Evolutionary conservation across 306 rosid species (phyloP), one percentile per base, ranked within the genome.

Genomic region (Rosa lucieae): DNA sequence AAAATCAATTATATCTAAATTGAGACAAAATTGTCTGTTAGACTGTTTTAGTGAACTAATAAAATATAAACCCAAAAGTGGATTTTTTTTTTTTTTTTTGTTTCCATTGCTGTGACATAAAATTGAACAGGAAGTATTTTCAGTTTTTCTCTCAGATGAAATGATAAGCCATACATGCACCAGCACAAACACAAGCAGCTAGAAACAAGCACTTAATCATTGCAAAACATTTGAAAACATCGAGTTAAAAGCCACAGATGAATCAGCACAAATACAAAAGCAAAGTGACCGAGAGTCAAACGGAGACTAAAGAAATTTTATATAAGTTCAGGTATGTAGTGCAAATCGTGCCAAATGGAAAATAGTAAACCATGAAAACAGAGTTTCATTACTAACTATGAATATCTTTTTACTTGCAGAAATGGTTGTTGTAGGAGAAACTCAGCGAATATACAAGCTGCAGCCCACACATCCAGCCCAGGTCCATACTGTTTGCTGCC

Each of bases 381-480:
- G 46, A 44, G 53, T 42, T 58, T n/a, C 77, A 74, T 14, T 56
- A 55, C 17, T 3, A 75, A 20, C 4, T 52, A 56, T 20, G 10
- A 66, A 42, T 39, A 43, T 42, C 26, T 7, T 18, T 79, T 82
- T 62, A 90, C 98, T 97, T 92, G 97, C 81, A 94, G 86, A 81
- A 94, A 94, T 53, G 98, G 98, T 46, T 96, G 89, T 78, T 97
- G 94, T 47, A 92, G 93, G 53, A 94, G 91, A 53, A 94, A 91
- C 78, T 94, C 98, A 32, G 98, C 93, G 53, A 94, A 94, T 84
- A 94, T 94, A 84, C 97, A 94, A 74, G 92, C 98, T 63, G 98
- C 97, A 72, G 98, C 97, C 97, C 98, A 94, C 74, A 94, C 97
- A 92, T 94, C 98, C 62, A 94, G 97, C 72, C 94, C 97, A 21